Conservation (phyloP, 2,329 filamentous ascomycete genomes). For the Pestalotiopsis sp. region DNA sequence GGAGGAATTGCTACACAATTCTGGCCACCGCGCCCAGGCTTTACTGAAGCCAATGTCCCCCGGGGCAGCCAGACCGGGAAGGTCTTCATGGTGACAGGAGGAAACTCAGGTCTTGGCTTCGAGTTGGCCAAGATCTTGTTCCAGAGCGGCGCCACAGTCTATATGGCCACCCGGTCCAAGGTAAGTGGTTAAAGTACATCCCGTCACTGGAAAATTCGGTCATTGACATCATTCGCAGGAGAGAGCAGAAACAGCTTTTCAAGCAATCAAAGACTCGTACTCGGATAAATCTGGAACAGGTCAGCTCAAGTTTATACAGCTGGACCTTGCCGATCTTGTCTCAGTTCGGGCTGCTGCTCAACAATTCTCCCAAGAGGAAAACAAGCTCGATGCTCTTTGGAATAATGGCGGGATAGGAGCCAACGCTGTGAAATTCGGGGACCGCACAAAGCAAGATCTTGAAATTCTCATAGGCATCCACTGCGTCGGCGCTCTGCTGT, state of each 20-base stretch:
- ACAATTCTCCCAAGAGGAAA: constrained; percentile 15
- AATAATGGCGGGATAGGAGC: constrained; percentile 26
- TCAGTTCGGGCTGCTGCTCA: constrained; percentile 16
- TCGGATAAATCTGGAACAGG: neutral
- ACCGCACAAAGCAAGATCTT: constrained; percentile 30
- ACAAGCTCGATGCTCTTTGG: constrained; percentile 21
- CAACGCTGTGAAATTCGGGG: constrained; percentile 16
- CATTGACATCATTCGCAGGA: neutral
- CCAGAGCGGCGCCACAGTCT: constrained; percentile 8
- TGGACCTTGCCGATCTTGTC: constrained; percentile 19
- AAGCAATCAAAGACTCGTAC: neutral
- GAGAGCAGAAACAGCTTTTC: neutral
- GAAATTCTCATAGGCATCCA: constrained; percentile 34
- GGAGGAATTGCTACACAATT: neutral
- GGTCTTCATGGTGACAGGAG: constrained; percentile 24
- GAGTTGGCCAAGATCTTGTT: constrained; percentile 17
- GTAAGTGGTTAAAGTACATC: neutral
- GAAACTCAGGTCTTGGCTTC: constrained; percentile 20
- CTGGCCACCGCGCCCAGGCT: neutral
- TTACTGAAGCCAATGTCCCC: constrained; percentile 15
- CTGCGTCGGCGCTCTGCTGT: constrained; percentile 27
- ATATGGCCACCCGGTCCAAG: constrained; percentile 8
- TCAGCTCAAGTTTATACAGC: constrained; percentile 16
- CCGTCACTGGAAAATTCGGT: neutral
- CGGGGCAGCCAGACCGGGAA: constrained; percentile 14